These are phyloP conservation scores for Chenopodium suecicum DNA, from an alignment of 148 eudicot genomes.

Conservation along the genomic window DNA sequence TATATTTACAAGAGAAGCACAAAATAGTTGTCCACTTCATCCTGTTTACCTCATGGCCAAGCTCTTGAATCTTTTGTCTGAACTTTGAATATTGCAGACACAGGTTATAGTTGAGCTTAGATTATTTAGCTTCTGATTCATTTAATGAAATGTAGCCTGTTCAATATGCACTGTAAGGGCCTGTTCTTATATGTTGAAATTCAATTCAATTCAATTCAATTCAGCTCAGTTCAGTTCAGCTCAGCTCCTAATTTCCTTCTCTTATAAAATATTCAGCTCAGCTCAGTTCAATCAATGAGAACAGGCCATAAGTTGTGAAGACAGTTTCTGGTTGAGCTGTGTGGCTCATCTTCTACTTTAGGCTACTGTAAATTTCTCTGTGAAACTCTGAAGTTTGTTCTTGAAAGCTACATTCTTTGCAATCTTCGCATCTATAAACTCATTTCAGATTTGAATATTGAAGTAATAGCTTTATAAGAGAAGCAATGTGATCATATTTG, in stretches of 20 bases:
- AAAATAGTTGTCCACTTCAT: not conserved
- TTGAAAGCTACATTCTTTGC: not conserved
- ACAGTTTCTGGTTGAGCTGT: not conserved
- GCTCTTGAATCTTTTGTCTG: not conserved
- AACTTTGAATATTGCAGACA: not conserved
- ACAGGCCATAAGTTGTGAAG: not conserved
- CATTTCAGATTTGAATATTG: not conserved
- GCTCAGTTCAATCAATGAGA: no score
- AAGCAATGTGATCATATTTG: not conserved
- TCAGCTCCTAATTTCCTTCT: no score
- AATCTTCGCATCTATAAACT: not conserved
- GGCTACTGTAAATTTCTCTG: not conserved
- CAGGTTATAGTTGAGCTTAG: not conserved
- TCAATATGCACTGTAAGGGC: not conserved
- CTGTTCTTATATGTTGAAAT: no score
- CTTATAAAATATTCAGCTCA: no score
- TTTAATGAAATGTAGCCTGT: not conserved
- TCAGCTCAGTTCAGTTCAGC: no score
- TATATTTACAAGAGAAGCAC: not conserved
- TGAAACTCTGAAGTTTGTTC: not conserved
- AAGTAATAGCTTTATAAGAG: not conserved
- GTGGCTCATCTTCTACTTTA: not conserved
- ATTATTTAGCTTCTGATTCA: not conserved
- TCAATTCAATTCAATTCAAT: no score
- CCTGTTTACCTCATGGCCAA: not conserved